Evolutionary conservation across 2,329 filamentous ascomycete species (phyloP).

Genomic region (Aulographum hederae): DNA sequence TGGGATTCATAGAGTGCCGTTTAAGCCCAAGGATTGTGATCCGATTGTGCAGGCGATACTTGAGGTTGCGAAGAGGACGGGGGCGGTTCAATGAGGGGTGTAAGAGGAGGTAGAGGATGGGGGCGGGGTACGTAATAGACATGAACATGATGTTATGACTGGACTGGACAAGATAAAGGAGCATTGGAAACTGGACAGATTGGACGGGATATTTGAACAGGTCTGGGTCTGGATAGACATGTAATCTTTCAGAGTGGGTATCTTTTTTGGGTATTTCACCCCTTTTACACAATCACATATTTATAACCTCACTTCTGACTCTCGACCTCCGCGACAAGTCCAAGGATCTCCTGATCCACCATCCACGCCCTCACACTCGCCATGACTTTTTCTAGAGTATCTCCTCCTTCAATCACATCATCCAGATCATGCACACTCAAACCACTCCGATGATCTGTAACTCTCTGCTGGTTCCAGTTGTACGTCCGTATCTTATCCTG

Average conservation of each 20-base stretch:
- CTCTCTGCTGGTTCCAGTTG: constrained; percentile 61
- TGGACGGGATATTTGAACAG: too few relatives aligned
- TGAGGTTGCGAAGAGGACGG: constrained; percentile 30
- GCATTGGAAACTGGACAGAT: too few relatives aligned
- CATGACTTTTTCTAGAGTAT: constrained; percentile 57
- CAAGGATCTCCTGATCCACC: constrained; percentile 53
- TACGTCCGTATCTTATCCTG: constrained; percentile 92
- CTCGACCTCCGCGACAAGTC: constrained; percentile 32
- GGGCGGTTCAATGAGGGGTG: too few relatives aligned
- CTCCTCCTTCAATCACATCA: constrained; percentile 59
- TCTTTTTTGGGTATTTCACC: too few relatives aligned
- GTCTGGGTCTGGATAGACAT: too few relatives aligned
- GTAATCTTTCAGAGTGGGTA: too few relatives aligned
- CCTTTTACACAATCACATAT: too few relatives aligned
- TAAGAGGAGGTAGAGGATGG: too few relatives aligned
- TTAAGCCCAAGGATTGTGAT: constrained; percentile 48
- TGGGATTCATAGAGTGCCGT: constrained; percentile 50
- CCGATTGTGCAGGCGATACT: constrained; percentile 34
- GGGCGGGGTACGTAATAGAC: too few relatives aligned
- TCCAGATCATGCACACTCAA: constrained; percentile 64
- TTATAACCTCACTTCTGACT: too few relatives aligned
- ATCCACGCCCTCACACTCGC: constrained; percentile 63
- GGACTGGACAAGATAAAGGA: too few relatives aligned
- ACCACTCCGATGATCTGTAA: constrained; percentile 76
- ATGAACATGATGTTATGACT: too few relatives aligned